Base-by-base conservation (phyloP, 208 protist genomes). In the Leishmania mexicana region DNA sequence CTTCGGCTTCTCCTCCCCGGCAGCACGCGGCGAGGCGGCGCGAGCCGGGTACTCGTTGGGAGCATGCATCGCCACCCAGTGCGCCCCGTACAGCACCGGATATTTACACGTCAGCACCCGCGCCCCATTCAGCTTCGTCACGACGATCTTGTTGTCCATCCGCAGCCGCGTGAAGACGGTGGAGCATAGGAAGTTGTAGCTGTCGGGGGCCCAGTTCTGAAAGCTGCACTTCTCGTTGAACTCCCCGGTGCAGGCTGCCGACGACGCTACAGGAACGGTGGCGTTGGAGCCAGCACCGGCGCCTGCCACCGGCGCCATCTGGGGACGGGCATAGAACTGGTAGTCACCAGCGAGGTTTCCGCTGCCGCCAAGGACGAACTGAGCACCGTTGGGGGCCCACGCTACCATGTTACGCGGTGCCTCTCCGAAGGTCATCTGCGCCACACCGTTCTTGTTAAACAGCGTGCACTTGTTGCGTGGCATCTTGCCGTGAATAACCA, bases 401-500 rank as follows among this genome's bases (percentile, higher is more conserved):
- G 83, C 35, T 53, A 88, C 92, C 79, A 93, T 89, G 86, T 98
- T 98, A 38, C 94, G 90, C 54, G 96, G 94, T 4, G 90, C 92
- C 85, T 96, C 92, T 64, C 90, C 91, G 80, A 98, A 97, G 11
- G 90, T 96, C 84, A 96, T 86, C 31, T 97, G 85, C n/a, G 92
- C 88, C 17, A 93, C 85, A 68, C 94, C 94, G 60, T 83, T 83
- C 76, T 91, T 95, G 85, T 87, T 92, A 82, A 94, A 97, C 15
- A 98, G 84, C 15, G 95, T 98, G 53, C 94, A 95, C 85, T 96
- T 97, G 80, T 98, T 98, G 31, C 88, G 85, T 15, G 95, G 95
- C 95, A 98, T 98, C 64, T 87, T 94, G 13, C 95, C 96, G 80
- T 98, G 94, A 17, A 98, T 84, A 13, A 97, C 92, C 71, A 98